These are phyloP conservation scores for Berberis thunbergii DNA, from an alignment of 164 flowering plant genomes.

Conservation along the genomic window DNA sequence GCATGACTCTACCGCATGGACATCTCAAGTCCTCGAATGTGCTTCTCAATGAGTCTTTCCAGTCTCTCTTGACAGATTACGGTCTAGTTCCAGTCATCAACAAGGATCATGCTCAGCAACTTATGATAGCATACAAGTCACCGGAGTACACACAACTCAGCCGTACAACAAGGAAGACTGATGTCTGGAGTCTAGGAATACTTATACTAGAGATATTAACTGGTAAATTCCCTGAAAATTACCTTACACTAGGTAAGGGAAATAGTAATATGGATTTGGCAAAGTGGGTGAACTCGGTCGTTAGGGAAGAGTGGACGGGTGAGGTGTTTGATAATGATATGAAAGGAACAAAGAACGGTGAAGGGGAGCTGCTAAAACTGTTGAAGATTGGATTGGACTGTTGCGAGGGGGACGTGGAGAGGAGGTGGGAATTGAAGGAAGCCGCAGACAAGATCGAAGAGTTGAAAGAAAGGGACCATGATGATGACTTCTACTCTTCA, in stretches of 20 bases:
- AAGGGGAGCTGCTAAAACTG: slow-evolving; percentile 57
- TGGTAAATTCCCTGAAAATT: slow-evolving; percentile 41
- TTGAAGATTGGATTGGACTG: slow-evolving; percentile 57
- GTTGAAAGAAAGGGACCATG: slow-evolving; percentile 39
- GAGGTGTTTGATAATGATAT: slow-evolving; percentile 61
- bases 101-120: slow-evolving; percentile 40
- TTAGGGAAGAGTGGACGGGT: slow-evolving; percentile 23
- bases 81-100: slow-evolving; percentile 50
- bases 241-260: slow-evolving; percentile 21
- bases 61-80: slow-evolving; percentile 64
- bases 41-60: slow-evolving; percentile 37
- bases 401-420: slow-evolving; percentile 54
- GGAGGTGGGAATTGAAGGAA: slow-evolving; percentile 52
- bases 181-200: slow-evolving; percentile 76
- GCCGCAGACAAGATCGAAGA: slow-evolving; percentile 56
- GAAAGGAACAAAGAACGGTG: slow-evolving; percentile 21
- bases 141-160: slow-evolving; percentile 46
- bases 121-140: slow-evolving; percentile 70
- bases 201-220: slow-evolving; percentile 71
- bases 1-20: slow-evolving; percentile 63
- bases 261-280: slow-evolving; percentile 26
- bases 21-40: slow-evolving; percentile 89
- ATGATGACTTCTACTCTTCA: slow-evolving; percentile 38
- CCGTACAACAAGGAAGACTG: slow-evolving; percentile 55
- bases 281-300: slow-evolving; percentile 45